Evolutionary conservation across 2,329 filamentous ascomycete genomes (phyloP), one percentile per base, ranked within the genome.

Genomic region (Botrytis galanthina): DNA sequence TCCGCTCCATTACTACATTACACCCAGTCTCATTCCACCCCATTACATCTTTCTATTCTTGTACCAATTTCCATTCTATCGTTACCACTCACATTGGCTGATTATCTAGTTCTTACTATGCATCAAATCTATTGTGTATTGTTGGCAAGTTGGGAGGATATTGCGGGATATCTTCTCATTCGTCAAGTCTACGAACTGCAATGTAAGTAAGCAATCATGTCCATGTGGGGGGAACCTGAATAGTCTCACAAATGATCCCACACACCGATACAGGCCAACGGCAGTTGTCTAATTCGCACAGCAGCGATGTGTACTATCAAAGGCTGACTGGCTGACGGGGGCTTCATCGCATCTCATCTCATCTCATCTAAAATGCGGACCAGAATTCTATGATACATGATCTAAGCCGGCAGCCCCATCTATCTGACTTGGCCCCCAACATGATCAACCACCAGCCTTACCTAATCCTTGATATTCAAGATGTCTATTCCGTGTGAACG

Each of bases 231-330:
- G 60, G 18, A 10, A 12, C 35, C 22, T 35, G 12, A 18, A 35
- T 8, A 35, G 10, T 66, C 63, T 39, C 26, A 61, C 54, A 39
- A 39, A n/a, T 26, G 16, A 26, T n/a, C 60, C 14, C 26, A 39
- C 39, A 70, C 22, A 48, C 26, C 26, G 39, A 10, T 54, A 63
- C 29, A 68, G n/a, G 42, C 16, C 44, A 48, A 22, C 62, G 48
- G 71, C 48, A 72, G 16, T 72, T 68, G 29, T 68, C 26, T 68
- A 12, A 68, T 61, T 68, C 37, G 71, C 29, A 72, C 22, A 60
- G 14, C 35, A 61, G 46, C 8, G 37, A 51, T 26, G 29, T 35
- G 29, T 29, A 61, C 44, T 26, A 51, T 37, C 29, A 29, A 42
- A 44, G 16, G 51, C 71, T 72, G 62, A 60, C 29, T 68, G 16